Conservation (phyloP, 106 monocot species). For the Dactylorhiza incarnata region DNA sequence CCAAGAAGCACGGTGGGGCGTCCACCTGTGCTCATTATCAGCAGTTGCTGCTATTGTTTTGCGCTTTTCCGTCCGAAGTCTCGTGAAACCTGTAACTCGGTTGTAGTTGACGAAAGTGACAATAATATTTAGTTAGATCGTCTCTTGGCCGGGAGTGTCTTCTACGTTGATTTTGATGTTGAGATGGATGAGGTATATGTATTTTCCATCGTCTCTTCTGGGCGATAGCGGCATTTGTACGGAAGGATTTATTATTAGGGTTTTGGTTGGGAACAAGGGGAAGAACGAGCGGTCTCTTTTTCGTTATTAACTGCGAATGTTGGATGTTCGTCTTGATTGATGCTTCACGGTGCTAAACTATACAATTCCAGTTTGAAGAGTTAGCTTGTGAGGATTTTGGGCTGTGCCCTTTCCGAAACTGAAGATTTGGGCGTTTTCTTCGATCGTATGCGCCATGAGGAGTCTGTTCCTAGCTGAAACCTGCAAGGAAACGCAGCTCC, state of each 20-base stretch:
- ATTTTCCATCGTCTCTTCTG: background rate
- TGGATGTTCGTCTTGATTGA: background rate
- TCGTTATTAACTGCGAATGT: background rate
- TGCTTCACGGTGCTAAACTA: background rate
- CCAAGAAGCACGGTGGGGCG: background rate
- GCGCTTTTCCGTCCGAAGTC: background rate
- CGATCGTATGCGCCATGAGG: slow-evolving; percentile 73
- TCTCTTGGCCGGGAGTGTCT: background rate
- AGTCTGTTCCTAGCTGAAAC: slow-evolving; percentile 78
- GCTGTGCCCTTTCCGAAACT: slow-evolving; percentile 17
- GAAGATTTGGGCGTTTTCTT: slow-evolving; percentile 84
- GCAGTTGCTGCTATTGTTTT: background rate
- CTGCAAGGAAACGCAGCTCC: slow-evolving; percentile 78
- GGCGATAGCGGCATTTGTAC: background rate
- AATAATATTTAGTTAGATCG: background rate
- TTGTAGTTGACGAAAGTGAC: background rate
- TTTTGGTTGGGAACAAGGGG: background rate
- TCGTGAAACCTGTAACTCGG: background rate
- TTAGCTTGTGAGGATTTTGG: slow-evolving; percentile 3
- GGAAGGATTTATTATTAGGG: background rate
- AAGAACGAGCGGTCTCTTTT: background rate
- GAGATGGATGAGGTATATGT: background rate
- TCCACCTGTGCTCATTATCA: background rate
- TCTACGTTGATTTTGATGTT: slow-evolving; percentile 1
- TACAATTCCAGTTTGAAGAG: background rate